Evolutionary conservation across 2,329 filamentous ascomycete genomes (phyloP), one percentile per base, ranked within the genome.

Genomic region (Fusarium staphyleae): DNA sequence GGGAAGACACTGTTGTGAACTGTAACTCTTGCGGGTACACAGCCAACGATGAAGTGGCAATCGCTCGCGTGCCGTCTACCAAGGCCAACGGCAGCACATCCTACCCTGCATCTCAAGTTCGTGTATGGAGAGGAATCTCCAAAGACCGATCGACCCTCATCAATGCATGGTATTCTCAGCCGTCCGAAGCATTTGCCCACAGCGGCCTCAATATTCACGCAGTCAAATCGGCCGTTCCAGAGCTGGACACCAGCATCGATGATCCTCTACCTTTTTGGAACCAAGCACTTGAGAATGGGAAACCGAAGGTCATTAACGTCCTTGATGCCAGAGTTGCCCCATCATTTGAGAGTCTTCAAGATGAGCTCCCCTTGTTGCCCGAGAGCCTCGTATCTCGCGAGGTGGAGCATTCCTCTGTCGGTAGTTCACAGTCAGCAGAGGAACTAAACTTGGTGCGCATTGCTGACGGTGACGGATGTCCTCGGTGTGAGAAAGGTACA

Each of bases 21-120:
- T 99, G 95, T 71, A 76, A 76, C 16, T 75, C 73, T 10, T 99
- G 95, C 70, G 79, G 82, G 28, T 91, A 93, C 69, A 83, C 89
- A 1, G 89, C 89, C 52, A 99, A 98, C 60, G 90, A 96, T 60
- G 95, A 99, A 70, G 80, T 96, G n/a, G 89, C 88, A 11, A 70
- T 72, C 12, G 63, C 75, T n/a, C 67, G 68, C 13, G 8, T 56
- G 14, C 45, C 46, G 6, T 33, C 48, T 15, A 18, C 34, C 2
- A 11, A n/a, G 22, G 35, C 37, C n/a, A 44, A 30, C 9, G 30
- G 42, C 11, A 19, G 19, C 14, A n/a, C 35, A 3, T 42, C 16
- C 3, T 34, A 39, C 29, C 12, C 54, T 14, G 28, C 12, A 9
- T 60, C 63, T 12, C 49, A 66, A 32, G 53, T 76, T 26, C 66